Percentiles rank a stretch among this genome's conserved stretches.
phyloP scores from a whole-genome alignment of 1,284 basidiomycete genomes.

The Trichosporon asahii region DNA sequence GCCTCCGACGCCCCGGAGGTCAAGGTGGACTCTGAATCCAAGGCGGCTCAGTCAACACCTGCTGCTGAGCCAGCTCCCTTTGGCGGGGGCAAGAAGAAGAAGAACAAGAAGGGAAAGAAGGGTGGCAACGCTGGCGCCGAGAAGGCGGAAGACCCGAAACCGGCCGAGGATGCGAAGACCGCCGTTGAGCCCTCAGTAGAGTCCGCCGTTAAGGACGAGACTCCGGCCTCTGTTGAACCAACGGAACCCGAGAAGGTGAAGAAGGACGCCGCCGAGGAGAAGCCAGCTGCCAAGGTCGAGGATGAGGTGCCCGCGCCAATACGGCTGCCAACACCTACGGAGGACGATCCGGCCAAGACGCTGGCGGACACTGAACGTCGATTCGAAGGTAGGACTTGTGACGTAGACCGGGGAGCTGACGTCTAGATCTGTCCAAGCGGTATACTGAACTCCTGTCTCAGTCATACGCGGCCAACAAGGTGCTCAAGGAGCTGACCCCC shows the following conservation, averaged over 20 bases:
- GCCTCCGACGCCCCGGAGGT: neutral
- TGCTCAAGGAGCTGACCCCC: conserved; percentile 71
- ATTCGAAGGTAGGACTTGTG: conserved; percentile 32
- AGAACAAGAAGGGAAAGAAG: conserved; percentile 16
- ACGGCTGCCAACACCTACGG: conserved; percentile 6
- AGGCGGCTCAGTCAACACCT: neutral
- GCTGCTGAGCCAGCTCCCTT: neutral
- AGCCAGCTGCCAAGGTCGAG: neutral
- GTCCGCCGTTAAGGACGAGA: neutral
- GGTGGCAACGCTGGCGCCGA: conserved; percentile 5
- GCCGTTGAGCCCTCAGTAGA: neutral
- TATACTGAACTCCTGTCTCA: conserved; percentile 36
- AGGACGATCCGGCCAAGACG: conserved; percentile 20
- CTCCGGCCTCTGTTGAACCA: neutral
- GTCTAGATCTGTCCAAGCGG: conserved; percentile 36
- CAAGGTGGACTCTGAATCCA: neutral
- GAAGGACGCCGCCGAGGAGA: neutral
- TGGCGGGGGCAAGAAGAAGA: conserved; percentile 12
- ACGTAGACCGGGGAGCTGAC: neutral
- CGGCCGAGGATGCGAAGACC: neutral
- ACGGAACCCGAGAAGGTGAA: neutral
- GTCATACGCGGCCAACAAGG: conserved; percentile 60
- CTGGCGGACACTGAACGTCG: conserved; percentile 33
- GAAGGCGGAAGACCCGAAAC: neutral
- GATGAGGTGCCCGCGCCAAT: neutral